Conservation (phyloP, 768 basidiomycete genomes). For the Paxillus involutus region DNA sequence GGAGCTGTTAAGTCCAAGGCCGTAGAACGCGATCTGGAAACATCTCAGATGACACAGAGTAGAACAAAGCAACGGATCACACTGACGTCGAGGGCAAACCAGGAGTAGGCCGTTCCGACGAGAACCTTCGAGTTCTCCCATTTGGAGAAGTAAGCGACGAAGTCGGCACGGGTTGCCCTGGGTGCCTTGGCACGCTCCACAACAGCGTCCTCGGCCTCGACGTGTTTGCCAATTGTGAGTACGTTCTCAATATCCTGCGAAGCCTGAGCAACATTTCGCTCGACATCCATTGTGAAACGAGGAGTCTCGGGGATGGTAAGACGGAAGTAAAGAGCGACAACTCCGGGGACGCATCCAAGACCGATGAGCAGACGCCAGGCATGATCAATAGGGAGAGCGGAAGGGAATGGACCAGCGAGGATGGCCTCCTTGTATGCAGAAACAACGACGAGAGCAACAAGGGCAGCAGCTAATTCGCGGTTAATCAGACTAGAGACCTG, state of each 20-base stretch:
- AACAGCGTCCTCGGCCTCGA: conserved; percentile 53
- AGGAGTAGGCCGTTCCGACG: conserved; percentile 76
- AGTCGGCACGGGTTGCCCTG: conserved; percentile 68
- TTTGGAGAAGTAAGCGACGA: conserved; percentile 62
- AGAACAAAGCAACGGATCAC: neutral
- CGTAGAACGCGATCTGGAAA: conserved; percentile 80
- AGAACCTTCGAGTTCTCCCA: conserved; percentile 82
- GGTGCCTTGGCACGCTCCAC: conserved; percentile 67
- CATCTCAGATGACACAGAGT: conserved; percentile 1
- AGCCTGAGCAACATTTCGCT: conserved; percentile 77
- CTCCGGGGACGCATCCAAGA: conserved; percentile 80
- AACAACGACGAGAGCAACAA: conserved; percentile 65
- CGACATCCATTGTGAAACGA: conserved; percentile 90
- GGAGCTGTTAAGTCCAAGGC: conserved; percentile 80
- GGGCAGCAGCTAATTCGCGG: conserved; percentile 48
- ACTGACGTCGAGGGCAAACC: conserved; percentile 85
- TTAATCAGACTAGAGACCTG: neutral
- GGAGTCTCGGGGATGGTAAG: conserved; percentile 92
- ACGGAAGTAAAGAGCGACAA: conserved; percentile 86
- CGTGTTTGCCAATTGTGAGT: conserved; percentile 46
- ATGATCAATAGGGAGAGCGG: conserved; percentile 59
- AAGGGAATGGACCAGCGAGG: conserved; percentile 40
- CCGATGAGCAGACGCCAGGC: conserved; percentile 90
- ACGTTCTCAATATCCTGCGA: conserved; percentile 71
- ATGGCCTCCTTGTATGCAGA: conserved; percentile 66